Conservation (phyloP, 257 asterid genomes). For the Solanum etuberosum region DNA sequence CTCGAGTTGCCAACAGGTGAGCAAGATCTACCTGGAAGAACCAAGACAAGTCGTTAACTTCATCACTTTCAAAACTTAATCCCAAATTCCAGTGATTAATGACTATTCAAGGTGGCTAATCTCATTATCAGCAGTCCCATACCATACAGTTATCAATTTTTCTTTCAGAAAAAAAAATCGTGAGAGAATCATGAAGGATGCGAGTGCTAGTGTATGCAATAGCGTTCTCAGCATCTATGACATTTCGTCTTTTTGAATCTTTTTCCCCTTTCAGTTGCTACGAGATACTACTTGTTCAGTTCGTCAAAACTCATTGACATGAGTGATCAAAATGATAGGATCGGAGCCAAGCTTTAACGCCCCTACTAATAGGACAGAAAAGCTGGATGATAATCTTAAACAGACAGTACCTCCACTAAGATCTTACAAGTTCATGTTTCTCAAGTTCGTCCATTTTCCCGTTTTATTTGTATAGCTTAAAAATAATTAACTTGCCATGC, state of each 20-base stretch:
- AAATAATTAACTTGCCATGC: background rate
- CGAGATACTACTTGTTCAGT: background rate
- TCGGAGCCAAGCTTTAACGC: background rate
- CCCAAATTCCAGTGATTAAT: background rate
- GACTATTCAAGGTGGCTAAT: background rate
- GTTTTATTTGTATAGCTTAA: background rate
- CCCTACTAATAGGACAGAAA: background rate
- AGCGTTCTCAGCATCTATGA: background rate
- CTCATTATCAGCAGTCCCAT: background rate
- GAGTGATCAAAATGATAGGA: background rate
- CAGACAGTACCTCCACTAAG: background rate
- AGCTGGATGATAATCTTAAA: background rate
- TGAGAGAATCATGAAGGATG: background rate
- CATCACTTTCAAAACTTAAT: background rate
- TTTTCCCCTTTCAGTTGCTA: background rate
- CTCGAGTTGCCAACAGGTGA: constrained; percentile 87
- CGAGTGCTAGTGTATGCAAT: background rate
- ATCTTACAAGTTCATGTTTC: background rate
- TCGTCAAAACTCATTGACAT: background rate
- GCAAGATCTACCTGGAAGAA: constrained; percentile 87
- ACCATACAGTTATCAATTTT: background rate
- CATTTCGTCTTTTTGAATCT: background rate
- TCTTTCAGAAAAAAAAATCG: background rate
- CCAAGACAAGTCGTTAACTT: background rate
- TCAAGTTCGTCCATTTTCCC: background rate